Percentiles rank a stretch among this genome's conserved stretches.
These are phyloP conservation scores for Sonneratia caseolaris DNA, from an alignment of 345 rosid species.

Conservation along the genomic window DNA sequence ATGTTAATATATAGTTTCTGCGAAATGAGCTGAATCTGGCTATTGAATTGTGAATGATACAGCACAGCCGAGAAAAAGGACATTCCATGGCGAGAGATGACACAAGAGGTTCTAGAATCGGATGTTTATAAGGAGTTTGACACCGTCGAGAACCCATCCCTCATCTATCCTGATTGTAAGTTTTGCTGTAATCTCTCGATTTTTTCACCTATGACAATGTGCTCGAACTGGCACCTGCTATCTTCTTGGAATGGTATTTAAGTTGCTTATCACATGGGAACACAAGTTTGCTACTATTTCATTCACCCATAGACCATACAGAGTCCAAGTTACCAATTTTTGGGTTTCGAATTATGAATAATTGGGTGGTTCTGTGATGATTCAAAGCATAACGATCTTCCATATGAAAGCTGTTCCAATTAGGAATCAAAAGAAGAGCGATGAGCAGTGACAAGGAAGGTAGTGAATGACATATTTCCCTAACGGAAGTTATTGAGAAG, in stretches of 20 bases:
- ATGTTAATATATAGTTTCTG: not conserved
- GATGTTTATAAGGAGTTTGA: slow-evolving; percentile 51
- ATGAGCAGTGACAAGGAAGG: too few species aligned
- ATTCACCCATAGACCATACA: not conserved
- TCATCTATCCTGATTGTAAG: slow-evolving; percentile 51
- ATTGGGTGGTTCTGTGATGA: too few species aligned
- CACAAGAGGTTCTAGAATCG: slow-evolving; percentile 42
- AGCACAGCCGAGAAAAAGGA: slow-evolving; percentile 56
- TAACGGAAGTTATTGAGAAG: not conserved
- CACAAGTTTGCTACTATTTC: too few species aligned
- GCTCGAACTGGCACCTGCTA: not conserved
- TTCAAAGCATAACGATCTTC: too few species aligned
- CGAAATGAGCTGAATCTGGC: not conserved
- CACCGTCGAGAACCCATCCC: slow-evolving; percentile 31
- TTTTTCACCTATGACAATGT: not conserved
- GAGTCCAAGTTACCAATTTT: not conserved
- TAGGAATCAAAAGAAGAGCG: too few species aligned
- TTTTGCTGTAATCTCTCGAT: not conserved
- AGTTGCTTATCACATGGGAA: not conserved
- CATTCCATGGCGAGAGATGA: slow-evolving; percentile 53
- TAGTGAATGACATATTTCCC: not conserved
- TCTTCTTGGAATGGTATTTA: not conserved
- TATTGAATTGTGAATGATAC: slow-evolving; percentile 14
- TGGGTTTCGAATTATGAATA: not conserved
- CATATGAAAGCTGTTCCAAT: too few species aligned